Conservation (phyloP, 1,139 yeast genomes). For the Candida glucosophila region DNA sequence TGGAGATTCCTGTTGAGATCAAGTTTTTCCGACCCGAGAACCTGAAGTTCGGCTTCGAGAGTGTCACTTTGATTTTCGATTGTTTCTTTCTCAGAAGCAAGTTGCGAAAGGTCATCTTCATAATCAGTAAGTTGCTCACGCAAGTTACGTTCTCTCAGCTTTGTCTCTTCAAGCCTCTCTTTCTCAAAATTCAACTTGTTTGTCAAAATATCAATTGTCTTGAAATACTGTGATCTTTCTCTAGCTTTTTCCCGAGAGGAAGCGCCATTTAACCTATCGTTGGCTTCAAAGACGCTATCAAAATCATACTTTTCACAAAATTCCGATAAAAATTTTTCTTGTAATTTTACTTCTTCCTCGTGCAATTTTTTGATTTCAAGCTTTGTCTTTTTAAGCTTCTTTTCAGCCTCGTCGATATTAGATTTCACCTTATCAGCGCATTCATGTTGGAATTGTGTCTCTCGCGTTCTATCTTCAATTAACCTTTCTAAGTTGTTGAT, state of each 20-base stretch:
- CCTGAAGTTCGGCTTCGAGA: slow-evolving; percentile 43
- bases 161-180: slow-evolving; percentile 45
- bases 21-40: slow-evolving; percentile 29
- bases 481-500: slow-evolving; percentile 42
- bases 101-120: slow-evolving; percentile 21
- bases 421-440: no score
- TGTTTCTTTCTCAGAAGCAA: slow-evolving; percentile 20
- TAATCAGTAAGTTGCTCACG: slow-evolving; percentile 22
- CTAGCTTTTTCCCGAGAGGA: slow-evolving; percentile 51
- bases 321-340: slow-evolving; percentile 36
- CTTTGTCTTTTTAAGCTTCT: slow-evolving; percentile 13
- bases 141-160: slow-evolving; percentile 32
- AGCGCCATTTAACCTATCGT: slow-evolving; percentile 61
- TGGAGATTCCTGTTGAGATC: slow-evolving; percentile 16
- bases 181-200: slow-evolving; percentile 59
- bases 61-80: slow-evolving; percentile 32
- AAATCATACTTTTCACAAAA: slow-evolving; percentile 53
- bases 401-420: slow-evolving; percentile 11
- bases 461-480: slow-evolving; percentile 46
- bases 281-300: slow-evolving; percentile 46
- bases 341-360: slow-evolving; percentile 21
- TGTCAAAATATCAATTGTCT: slow-evolving; percentile 52
- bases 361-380: slow-evolving; percentile 17
- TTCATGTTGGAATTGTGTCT: slow-evolving; percentile 42
- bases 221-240: slow-evolving; percentile 53